Conservation (phyloP, 2,329 filamentous ascomycete genomes). For the Hypocreales sp. region DNA sequence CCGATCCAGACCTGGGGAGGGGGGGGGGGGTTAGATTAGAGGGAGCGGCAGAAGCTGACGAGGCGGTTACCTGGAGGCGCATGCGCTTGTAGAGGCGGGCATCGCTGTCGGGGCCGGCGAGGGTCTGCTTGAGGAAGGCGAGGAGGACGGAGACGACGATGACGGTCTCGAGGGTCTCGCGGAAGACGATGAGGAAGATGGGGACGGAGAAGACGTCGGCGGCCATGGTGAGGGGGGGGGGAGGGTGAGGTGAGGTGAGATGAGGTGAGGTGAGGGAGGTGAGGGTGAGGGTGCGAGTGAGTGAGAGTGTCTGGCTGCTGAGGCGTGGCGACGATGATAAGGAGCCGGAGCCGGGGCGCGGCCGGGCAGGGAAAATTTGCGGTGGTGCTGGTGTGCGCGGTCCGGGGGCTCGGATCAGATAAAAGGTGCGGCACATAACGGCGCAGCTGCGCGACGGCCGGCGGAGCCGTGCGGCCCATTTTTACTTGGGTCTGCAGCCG, state of each 20-base stretch:
- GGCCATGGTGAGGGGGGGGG: conserved; percentile 28
- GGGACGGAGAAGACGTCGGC: conserved; percentile 61
- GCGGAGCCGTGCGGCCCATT: too few relatives aligned
- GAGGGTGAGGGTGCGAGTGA: too few relatives aligned
- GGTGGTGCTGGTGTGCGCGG: too few relatives aligned
- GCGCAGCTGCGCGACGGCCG: too few relatives aligned
- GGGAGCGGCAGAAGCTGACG: not conserved
- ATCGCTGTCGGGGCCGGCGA: conserved; percentile 49
- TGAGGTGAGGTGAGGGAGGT: too few relatives aligned
- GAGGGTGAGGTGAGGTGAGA: not conserved
- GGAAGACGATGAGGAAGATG: conserved; percentile 82
- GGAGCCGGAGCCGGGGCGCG: too few relatives aligned
- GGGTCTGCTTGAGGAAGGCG: conserved; percentile 69
- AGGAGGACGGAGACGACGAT: conserved; percentile 82
- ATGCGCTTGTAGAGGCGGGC: conserved; percentile 49
- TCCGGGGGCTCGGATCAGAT: too few relatives aligned
- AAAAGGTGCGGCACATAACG: too few relatives aligned
- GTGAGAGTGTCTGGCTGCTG: too few relatives aligned
- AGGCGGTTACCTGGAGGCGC: conserved; percentile 38
- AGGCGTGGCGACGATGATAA: too few relatives aligned
- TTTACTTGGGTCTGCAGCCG: too few relatives aligned
- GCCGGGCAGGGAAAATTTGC: too few relatives aligned
- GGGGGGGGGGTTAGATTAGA: conserved; percentile 21
- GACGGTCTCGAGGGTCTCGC: conserved; percentile 68
- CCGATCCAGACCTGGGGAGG: conserved; percentile 44